A percentile compares a stretch with the other conserved stretches of the same genome.
These are phyloP conservation scores for Eutrema heterophyllum DNA, from an alignment of 345 rosid species.

Conservation along the genomic window DNA sequence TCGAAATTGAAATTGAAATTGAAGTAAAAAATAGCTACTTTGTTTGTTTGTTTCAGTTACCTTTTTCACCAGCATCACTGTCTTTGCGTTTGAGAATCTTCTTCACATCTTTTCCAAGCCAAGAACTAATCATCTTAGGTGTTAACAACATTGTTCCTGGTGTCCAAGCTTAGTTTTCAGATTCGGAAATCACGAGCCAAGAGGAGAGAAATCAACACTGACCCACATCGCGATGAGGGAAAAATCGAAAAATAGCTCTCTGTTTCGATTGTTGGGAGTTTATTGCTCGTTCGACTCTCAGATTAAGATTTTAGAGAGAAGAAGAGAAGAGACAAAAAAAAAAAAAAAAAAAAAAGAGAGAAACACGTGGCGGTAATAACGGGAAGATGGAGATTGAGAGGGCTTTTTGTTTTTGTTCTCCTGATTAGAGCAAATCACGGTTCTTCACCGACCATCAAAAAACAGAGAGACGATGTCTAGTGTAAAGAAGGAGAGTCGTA, in stretches of 20 bases:
- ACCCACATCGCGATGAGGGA: background rate
- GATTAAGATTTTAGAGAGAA: conserved; percentile 3
- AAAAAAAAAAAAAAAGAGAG: background rate
- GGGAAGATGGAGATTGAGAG: conserved; percentile 21
- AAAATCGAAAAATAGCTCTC: background rate
- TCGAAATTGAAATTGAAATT: background rate
- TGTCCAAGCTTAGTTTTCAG: background rate
- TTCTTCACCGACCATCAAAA: conserved; percentile 25
- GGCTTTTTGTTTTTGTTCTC: background rate
- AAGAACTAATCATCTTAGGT: conserved; percentile 36
- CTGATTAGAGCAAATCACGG: conserved; percentile 30
- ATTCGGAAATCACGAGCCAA: conserved; percentile 2
- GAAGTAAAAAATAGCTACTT: background rate
- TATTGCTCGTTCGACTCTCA: background rate
- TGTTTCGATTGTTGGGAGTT: background rate
- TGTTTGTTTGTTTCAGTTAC: background rate
- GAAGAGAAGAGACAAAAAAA: background rate
- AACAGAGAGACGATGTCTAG: background rate
- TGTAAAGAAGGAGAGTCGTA: background rate
- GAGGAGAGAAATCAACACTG: background rate
- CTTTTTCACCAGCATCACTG: conserved; percentile 84
- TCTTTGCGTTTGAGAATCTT: conserved; percentile 89
- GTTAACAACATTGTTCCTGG: conserved; percentile 20
- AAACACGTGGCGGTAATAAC: conserved; percentile 31
- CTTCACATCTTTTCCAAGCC: conserved; percentile 56